Evolutionary conservation across 2,329 filamentous ascomycete genomes (phyloP).

Genomic region (Coniochaeta sp.): DNA sequence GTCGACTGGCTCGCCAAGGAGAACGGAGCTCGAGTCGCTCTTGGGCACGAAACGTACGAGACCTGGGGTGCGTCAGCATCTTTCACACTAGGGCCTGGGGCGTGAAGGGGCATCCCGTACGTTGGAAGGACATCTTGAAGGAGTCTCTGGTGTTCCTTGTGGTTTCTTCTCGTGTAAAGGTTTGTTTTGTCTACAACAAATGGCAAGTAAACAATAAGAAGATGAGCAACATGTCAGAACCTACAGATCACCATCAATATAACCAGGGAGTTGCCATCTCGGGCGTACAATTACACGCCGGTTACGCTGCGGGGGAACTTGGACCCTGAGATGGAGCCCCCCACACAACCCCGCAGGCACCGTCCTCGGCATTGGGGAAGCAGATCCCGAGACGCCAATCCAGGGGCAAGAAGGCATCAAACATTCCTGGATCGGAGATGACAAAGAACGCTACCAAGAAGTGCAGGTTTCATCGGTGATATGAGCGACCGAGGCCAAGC

Average conservation of each 20-base stretch:
- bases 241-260: background rate
- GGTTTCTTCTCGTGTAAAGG: background rate
- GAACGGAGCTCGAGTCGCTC: slow-evolving; percentile 35
- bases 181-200: background rate
- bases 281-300: slow-evolving; percentile 1
- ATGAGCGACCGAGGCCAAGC: background rate
- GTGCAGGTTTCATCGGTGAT: background rate
- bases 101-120: background rate
- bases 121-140: background rate
- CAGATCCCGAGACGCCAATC: background rate
- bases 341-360: background rate
- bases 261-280: background rate
- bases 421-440: background rate
- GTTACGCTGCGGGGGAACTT: background rate
- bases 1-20: slow-evolving; percentile 50
- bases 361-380: background rate
- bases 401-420: background rate
- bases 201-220: background rate
- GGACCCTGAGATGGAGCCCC: background rate
- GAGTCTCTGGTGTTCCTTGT: background rate
- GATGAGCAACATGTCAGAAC: background rate
- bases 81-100: background rate
- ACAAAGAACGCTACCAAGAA: too few species aligned
- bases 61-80: slow-evolving; percentile 26
- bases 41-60: slow-evolving; percentile 52